Base-by-base conservation (phyloP, 768 basidiomycete species). In the Suillus brevipes region DNA sequence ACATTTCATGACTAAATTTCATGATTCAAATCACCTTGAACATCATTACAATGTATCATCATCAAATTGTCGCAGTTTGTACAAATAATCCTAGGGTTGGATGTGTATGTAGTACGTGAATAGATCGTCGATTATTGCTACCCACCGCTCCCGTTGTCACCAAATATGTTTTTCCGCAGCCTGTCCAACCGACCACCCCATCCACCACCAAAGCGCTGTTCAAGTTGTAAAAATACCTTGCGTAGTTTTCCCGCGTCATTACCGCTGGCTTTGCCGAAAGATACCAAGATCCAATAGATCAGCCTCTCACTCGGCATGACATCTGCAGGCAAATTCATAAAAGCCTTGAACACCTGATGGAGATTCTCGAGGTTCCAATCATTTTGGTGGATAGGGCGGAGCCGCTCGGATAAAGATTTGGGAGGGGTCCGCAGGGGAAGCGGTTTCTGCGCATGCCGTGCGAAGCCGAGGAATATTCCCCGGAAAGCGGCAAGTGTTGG, bases 391-490 rank as follows among this genome's bases (percentile, higher is more conserved):
- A 40, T n/a, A n/a, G 64, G 53, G 7, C 20, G 20, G 38, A 64
- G 47, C 16, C 53, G 66, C 14, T 47, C 65, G 5, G 66, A 53
- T 36, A 60, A 66, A 31, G 56, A 63, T 36, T 23, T 45, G 37
- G 71, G 75, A 14, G 70, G 63, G 40, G 69, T 50, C 23, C 49
- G 62, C 61, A 59, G 65, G 52, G 64, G 36, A 4, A 53, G 63
- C 50, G 75, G 71, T 36, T 76, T 67, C 45, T 61, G 64, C 31
- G 84, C 90, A 68, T 91, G 87, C 13, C 84, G 84, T 8, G 81
- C 78, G 73, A 93, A 95, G 1, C 91, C 92, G 20, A 90, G 81
- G 71, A 95, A 94, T 47, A 95, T 73, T 20, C 85, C 85, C 25
- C 91, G 86, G 73, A 89, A 95, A 38, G 86, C 79, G 25, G 83